A percentile compares a stretch with the other conserved stretches of the same genome.
phyloP scores from a whole-genome alignment of 2,329 filamentous ascomycete genomes.

The Sporothrix luriei region DNA sequence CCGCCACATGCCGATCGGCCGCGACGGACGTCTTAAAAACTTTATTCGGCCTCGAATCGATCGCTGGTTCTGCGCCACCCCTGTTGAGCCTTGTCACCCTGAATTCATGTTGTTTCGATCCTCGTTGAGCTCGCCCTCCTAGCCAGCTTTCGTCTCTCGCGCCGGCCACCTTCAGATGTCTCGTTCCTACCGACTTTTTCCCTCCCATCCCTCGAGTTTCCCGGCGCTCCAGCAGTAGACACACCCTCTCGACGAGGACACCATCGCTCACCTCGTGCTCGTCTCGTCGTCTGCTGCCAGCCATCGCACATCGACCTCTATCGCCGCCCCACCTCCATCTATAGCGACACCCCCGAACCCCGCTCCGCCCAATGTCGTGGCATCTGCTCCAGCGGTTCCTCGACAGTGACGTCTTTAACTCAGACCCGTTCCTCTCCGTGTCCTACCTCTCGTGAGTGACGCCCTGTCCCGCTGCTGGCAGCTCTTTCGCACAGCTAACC shows the following conservation, averaged over 20 bases:
- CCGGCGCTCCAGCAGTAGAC: conserved; percentile 31
- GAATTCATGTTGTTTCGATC: not conserved
- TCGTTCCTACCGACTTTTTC: conserved; percentile 31
- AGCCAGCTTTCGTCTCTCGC: not conserved
- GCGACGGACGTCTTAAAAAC: not conserved
- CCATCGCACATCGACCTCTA: not conserved
- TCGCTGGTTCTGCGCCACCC: not conserved
- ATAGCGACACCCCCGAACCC: conserved; percentile 13
- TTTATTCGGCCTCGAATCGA: not conserved
- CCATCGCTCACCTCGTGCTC: not conserved
- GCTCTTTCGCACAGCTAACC: not conserved
- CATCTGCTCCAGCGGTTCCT: conserved; percentile 87
- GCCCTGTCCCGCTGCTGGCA: conserved; percentile 15
- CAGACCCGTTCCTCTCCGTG: conserved; percentile 84
- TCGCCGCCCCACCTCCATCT: not conserved
- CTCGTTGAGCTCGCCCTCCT: not conserved
- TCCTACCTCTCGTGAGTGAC: conserved; percentile 76
- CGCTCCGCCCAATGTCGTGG: conserved; percentile 64
- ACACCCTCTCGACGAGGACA: not conserved
- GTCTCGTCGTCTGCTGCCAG: not conserved
- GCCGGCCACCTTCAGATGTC: conserved; percentile 34
- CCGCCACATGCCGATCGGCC: conserved; percentile 9
- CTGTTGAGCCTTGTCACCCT: not conserved
- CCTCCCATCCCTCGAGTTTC: conserved; percentile 21
- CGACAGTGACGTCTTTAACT: conserved; percentile 92